phyloP scores from a whole-genome alignment of 2,329 filamentous ascomycete genomes.

The Chaetomiaceae sp. region DNA sequence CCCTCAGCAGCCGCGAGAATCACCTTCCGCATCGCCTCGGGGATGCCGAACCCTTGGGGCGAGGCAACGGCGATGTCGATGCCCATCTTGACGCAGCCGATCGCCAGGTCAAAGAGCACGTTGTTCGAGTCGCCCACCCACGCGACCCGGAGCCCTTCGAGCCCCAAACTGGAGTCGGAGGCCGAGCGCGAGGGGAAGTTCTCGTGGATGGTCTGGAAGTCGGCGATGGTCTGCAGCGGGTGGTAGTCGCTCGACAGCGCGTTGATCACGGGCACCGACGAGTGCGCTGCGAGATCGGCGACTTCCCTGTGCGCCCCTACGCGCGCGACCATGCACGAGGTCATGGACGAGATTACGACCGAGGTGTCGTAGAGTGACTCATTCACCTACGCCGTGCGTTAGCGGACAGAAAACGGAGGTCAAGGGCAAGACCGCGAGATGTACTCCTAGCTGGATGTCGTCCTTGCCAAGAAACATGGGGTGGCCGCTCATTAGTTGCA shows the following conservation, averaged over 20 bases:
- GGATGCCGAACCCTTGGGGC: slow-evolving; percentile 79
- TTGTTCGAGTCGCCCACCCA: slow-evolving; percentile 98
- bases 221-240: slow-evolving; percentile 89
- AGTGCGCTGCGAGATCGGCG: slow-evolving; percentile 64
- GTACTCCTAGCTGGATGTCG: slow-evolving; percentile 89
- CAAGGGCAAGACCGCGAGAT: slow-evolving; percentile 25
- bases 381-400: slow-evolving; percentile 58
- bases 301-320: slow-evolving; percentile 76
- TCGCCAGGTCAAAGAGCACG: slow-evolving; percentile 88
- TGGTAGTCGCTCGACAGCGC: slow-evolving; percentile 88
- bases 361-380: slow-evolving; percentile 93
- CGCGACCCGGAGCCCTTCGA: slow-evolving; percentile 82
- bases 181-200: slow-evolving; percentile 52
- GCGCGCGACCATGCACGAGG: slow-evolving; percentile 74
- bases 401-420: neutral
- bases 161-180: slow-evolving; percentile 49
- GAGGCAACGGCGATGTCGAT: slow-evolving; percentile 84
- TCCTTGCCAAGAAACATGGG: slow-evolving; percentile 96
- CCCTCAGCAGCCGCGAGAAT: slow-evolving; percentile 61
- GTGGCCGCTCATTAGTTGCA: slow-evolving; percentile 83
- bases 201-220: slow-evolving; percentile 88
- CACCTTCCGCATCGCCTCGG: slow-evolving; percentile 65
- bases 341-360: slow-evolving; percentile 90
- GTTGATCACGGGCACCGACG: slow-evolving; percentile 78
- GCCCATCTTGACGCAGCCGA: slow-evolving; percentile 81